Evolutionary conservation across 495 filamentous ascomycete species (phyloP).

Genomic region (Amniculicola lignicola): DNA sequence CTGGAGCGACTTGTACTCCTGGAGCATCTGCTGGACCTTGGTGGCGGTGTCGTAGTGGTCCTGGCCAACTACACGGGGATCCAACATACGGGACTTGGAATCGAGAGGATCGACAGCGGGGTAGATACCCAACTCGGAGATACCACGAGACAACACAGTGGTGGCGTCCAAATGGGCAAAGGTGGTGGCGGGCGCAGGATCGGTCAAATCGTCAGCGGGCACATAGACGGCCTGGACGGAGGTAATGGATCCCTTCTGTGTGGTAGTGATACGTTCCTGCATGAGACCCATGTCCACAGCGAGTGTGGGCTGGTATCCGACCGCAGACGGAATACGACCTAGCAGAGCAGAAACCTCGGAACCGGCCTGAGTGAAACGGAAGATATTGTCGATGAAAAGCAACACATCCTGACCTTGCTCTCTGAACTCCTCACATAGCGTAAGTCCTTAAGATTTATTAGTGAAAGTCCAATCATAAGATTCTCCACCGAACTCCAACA

Average conservation of each 20-base stretch:
- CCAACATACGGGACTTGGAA: conserved; percentile 99
- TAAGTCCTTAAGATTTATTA: too few relatives aligned
- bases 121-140: conserved; percentile 99
- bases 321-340: conserved; percentile 99
- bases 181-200: conserved; percentile 98
- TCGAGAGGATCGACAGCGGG: conserved; percentile 99
- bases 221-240: conserved; percentile 99
- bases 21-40: conserved; percentile 95
- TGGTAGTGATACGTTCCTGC: conserved; percentile 99
- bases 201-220: conserved; percentile 99
- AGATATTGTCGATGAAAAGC: conserved; percentile 99
- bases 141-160: conserved; percentile 99
- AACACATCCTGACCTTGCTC: conserved; percentile 98
- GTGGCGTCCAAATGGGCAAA: conserved; percentile 99
- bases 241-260: conserved; percentile 98
- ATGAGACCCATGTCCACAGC: conserved; percentile 99
- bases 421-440: conserved; percentile 95
- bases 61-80: conserved; percentile 94
- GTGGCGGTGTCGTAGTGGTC: conserved; percentile 96
- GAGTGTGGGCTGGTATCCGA: conserved; percentile 99
- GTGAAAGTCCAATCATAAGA: too few relatives aligned
- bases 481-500: too few relatives aligned
- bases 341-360: conserved; percentile 99
- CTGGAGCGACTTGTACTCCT: conserved; percentile 99
- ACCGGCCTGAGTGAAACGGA: conserved; percentile 99